Percentiles rank a stretch among this genome's conserved stretches.
phyloP scores from a whole-genome alignment of 805 yeast species.

The Metschnikowia vanudenii region DNA sequence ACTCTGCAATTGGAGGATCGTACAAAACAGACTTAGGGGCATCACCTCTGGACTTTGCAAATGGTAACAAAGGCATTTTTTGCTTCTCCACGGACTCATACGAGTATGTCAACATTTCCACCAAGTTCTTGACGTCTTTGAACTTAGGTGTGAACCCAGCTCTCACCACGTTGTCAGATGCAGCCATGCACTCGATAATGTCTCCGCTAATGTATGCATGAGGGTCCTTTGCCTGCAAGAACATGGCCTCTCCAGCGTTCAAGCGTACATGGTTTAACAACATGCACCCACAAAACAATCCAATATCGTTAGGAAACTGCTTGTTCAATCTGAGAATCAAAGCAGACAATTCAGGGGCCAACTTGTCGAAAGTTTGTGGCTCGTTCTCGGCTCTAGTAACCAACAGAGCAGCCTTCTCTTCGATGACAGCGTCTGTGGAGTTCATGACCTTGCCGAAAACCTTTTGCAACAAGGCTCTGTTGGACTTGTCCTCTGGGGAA shows the following conservation, averaged over 20 bases:
- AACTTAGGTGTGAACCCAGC: slow-evolving; percentile 99
- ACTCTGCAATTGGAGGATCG: slow-evolving; percentile 97
- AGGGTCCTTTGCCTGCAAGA: slow-evolving; percentile 93
- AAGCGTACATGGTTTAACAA: slow-evolving; percentile 84
- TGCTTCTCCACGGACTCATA: slow-evolving; percentile 90
- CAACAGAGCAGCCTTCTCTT: slow-evolving; percentile 56
- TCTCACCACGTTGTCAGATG: slow-evolving; percentile 95
- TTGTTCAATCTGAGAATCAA: slow-evolving; percentile 73
- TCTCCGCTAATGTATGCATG: slow-evolving; percentile 98
- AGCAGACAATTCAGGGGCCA: slow-evolving; percentile 56
- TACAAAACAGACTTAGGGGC: slow-evolving; percentile 62
- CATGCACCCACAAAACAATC: slow-evolving; percentile 93
- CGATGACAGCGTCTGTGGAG: slow-evolving; percentile 60
- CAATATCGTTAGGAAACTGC: slow-evolving; percentile 93
- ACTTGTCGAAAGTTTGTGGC: slow-evolving; percentile 55
- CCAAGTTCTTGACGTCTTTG: slow-evolving; percentile 90
- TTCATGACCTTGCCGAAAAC: slow-evolving; percentile 86
- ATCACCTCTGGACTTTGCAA: slow-evolving; percentile 61
- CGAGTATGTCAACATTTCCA: slow-evolving; percentile 84
- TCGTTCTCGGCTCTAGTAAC: slow-evolving; percentile 60
- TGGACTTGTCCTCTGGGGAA: slow-evolving; percentile 52
- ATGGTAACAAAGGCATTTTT: slow-evolving; percentile 70
- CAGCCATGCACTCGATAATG: slow-evolving; percentile 99
- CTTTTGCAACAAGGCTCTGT: slow-evolving; percentile 65
- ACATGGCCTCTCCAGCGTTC: slow-evolving; percentile 92